Evolutionary conservation across 2,329 filamentous ascomycete species (phyloP).

Genomic region (Bipolaris gigantea): DNA sequence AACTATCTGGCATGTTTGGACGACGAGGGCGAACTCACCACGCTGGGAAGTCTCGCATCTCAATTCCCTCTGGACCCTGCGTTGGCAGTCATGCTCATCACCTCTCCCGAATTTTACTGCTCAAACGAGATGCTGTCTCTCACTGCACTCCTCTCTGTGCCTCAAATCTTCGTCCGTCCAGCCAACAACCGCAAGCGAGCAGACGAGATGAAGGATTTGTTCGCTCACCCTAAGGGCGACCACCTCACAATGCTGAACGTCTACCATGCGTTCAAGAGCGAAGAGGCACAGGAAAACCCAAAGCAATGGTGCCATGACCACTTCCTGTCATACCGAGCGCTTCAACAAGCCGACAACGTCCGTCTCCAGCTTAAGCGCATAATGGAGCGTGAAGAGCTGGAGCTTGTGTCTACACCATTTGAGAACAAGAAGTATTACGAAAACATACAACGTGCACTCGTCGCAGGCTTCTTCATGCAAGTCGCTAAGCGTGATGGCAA

Average conservation of each 20-base stretch:
- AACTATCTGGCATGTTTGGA: constrained; percentile 97
- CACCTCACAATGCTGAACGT: constrained; percentile 96
- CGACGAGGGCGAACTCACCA: constrained; percentile 90
- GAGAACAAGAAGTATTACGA: constrained; percentile 97
- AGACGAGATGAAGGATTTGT: constrained; percentile 95
- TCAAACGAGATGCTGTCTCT: constrained; percentile 97
- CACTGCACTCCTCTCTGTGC: constrained; percentile 89
- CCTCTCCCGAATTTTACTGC: constrained; percentile 96
- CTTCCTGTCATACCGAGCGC: constrained; percentile 84
- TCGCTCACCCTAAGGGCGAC: constrained; percentile 90
- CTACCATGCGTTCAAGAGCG: constrained; percentile 92
- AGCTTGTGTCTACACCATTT: constrained; percentile 85
- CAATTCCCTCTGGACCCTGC: constrained; percentile 95
- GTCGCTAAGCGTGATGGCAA: constrained; percentile 89
- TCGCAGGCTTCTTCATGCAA: constrained; percentile 99
- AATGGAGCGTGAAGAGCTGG: constrained; percentile 89
- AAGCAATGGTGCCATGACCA: constrained; percentile 98
- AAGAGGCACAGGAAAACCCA: constrained; percentile 68
- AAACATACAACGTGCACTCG: constrained; percentile 90
- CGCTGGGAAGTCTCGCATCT: constrained; percentile 82
- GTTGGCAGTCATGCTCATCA: constrained; percentile 96
- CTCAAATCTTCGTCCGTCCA: constrained; percentile 89
- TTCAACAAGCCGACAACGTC: constrained; percentile 92
- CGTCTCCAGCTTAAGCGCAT: constrained; percentile 89
- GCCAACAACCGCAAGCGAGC: constrained; percentile 83